A percentile compares a stretch with the other conserved stretches of the same genome.
Conservation (phyloP, 352 stramenopile species). For the Pythium folliculosum region DNA sequence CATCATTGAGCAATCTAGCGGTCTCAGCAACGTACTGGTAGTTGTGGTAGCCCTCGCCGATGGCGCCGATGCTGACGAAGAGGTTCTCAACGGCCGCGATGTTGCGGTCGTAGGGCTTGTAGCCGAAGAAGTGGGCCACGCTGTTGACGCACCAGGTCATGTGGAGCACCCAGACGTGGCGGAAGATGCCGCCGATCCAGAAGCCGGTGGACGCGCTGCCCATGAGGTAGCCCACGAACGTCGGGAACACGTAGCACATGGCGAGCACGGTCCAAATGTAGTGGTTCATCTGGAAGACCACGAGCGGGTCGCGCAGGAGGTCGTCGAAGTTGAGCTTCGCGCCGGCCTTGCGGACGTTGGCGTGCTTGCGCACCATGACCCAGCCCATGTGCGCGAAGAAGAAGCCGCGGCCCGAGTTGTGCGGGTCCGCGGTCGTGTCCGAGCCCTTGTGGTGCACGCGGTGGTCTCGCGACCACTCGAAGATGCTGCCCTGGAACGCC, state of each 20-base stretch:
- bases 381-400: slow-evolving; percentile 99
- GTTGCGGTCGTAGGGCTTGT: slow-evolving; percentile 97
- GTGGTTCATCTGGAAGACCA: slow-evolving; percentile 96
- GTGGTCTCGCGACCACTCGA: slow-evolving; percentile 99
- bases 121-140: slow-evolving; percentile 97
- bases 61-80: slow-evolving; percentile 93
- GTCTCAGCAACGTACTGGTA: slow-evolving; percentile 84
- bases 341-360: slow-evolving; percentile 84
- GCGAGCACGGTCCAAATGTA: slow-evolving; percentile 89
- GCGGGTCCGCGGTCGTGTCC: slow-evolving; percentile 93
- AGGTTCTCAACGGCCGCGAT: slow-evolving; percentile 96
- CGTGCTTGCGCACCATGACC: slow-evolving; percentile 98
- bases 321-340: slow-evolving; percentile 96
- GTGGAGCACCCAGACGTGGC: slow-evolving; percentile 97
- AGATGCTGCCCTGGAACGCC: slow-evolving; percentile 96
- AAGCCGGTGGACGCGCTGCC: slow-evolving; percentile 94
- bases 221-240: slow-evolving; percentile 88
- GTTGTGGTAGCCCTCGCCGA: slow-evolving; percentile 99
- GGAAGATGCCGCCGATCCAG: slow-evolving; percentile 94
- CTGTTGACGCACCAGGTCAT: slow-evolving; percentile 99
- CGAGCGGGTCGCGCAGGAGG: slow-evolving; percentile 91
- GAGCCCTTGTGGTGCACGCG: slow-evolving; percentile 99
- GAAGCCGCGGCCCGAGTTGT: slow-evolving; percentile 97
- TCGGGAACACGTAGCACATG: slow-evolving; percentile 97
- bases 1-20: background rate